phyloP scores from a whole-genome alignment of 176 grass and related monocot species.

The Aegilops bicornis region DNA sequence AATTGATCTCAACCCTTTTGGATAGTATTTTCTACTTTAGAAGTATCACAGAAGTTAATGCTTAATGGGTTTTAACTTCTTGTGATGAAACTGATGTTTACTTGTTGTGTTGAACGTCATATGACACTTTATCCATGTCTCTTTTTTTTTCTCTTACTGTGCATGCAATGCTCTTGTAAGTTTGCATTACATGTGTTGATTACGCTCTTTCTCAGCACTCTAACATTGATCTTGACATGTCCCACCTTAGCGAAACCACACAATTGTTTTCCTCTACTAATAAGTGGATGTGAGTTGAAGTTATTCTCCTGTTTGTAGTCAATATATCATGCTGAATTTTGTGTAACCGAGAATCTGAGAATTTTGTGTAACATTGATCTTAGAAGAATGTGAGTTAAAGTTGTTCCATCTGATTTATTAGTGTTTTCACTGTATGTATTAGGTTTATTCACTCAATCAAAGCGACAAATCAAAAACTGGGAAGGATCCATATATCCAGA shows the following conservation, averaged over 20 bases:
- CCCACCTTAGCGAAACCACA: background rate
- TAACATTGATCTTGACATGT: background rate
- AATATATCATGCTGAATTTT: slow-evolving; percentile 2
- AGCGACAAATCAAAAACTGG: slow-evolving; percentile 69
- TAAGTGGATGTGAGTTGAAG: background rate
- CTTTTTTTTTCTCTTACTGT: background rate
- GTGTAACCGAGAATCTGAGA: background rate
- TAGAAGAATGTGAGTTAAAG: too few species aligned
- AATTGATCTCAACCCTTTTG: background rate
- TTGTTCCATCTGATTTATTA: slow-evolving; percentile 33
- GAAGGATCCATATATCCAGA: slow-evolving; percentile 38
- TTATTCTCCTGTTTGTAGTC: background rate
- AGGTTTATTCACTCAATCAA: slow-evolving; percentile 65
- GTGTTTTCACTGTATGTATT: slow-evolving; percentile 25
- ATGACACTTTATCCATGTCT: background rate
- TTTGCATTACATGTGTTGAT: background rate
- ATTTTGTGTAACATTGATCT: background rate
- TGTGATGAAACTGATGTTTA: background rate
- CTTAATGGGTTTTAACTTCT: background rate
- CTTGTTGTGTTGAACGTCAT: slow-evolving; percentile 1
- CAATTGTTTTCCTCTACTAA: background rate
- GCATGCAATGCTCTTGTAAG: slow-evolving; percentile 20
- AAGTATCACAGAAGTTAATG: background rate
- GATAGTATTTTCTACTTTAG: background rate
- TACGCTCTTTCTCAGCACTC: background rate